A percentile compares a stretch with the other conserved stretches of the same genome.
These are phyloP conservation scores for Metrosideros polymorpha DNA, from an alignment of 441 rosid species.

Conservation along the genomic window DNA sequence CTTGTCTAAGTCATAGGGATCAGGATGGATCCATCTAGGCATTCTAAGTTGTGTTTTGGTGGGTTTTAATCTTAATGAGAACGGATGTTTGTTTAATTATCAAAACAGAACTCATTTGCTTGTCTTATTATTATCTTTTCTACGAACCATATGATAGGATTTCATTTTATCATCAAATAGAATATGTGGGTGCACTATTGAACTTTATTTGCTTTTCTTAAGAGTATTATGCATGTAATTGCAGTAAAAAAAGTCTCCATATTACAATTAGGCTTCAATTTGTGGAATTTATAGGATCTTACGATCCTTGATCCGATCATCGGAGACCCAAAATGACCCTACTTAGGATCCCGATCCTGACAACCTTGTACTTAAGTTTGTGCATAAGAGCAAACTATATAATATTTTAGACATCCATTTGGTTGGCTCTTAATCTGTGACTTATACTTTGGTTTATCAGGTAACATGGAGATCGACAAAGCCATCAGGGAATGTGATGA, in stretches of 20 bases:
- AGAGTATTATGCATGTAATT: neutral
- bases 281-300: neutral
- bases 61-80: neutral
- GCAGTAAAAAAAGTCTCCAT: neutral
- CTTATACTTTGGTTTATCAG: neutral
- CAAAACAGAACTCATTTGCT: neutral
- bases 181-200: neutral
- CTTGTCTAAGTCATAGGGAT: neutral
- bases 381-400: neutral
- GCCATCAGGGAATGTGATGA: conserved; percentile 84
- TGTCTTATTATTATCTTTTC: neutral
- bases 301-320: neutral
- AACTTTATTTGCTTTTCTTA: neutral
- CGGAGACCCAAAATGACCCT: neutral
- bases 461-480: conserved; percentile 78
- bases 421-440: neutral
- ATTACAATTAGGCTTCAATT: neutral
- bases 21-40: neutral
- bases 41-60: neutral
- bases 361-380: neutral
- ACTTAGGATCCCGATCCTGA: neutral
- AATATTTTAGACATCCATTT: neutral
- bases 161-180: neutral
- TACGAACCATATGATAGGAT: neutral
- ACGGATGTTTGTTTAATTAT: neutral